Base-by-base conservation (phyloP, 2,329 filamentous ascomycete species). In the Pestalotiopsis sp. region DNA sequence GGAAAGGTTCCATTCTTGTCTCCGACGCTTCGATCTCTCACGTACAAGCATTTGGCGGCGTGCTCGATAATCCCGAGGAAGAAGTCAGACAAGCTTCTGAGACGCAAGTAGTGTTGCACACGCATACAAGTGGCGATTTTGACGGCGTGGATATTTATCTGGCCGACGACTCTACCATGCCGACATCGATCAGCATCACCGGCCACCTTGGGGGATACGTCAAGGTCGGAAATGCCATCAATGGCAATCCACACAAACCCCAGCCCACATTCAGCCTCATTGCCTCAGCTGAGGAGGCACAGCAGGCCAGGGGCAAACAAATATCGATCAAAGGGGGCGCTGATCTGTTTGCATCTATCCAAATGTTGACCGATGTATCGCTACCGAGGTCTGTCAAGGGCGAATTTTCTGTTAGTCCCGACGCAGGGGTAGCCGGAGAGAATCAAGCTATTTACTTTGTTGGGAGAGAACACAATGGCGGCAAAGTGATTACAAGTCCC, bases 1-100 rank as follows among this genome's bases (percentile, higher is more conserved):
- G 78, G 78, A 69, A 76, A 9, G 78, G 77, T 0, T 72, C 70
- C 3, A 76, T 79, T 7, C 62, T 73, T 4, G 56, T 77, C 3
- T 4, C 66, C 0, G 74, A 70, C 1, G 70, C 72, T 2, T 41
- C 58, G 1, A 73, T 77, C 23, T 65, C 68, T 12, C 59, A 59
- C 13, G 41, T 75, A 0, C 57, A 74, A 45, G 70, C 75, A 1
- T 75, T 79, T 52, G 77, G 77, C 7, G 74, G 74, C 9, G 70
- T 75, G 4, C 4, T 66, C 1, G 68, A 78, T 64, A 73, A 71
- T 3, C 71, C 73, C 0, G 74, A 77, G 49, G 74, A 63, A 9
- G 14, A n/a, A 6, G 31, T 63, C 31, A 45, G 4, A n/a, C 20
- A 39, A 14, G 12, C 2, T 11, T 39, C 31, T 7, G 11, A 45